These are phyloP conservation scores for Kuraishia cidri DNA, from an alignment of 805 yeast genomes.

Conservation along the genomic window DNA sequence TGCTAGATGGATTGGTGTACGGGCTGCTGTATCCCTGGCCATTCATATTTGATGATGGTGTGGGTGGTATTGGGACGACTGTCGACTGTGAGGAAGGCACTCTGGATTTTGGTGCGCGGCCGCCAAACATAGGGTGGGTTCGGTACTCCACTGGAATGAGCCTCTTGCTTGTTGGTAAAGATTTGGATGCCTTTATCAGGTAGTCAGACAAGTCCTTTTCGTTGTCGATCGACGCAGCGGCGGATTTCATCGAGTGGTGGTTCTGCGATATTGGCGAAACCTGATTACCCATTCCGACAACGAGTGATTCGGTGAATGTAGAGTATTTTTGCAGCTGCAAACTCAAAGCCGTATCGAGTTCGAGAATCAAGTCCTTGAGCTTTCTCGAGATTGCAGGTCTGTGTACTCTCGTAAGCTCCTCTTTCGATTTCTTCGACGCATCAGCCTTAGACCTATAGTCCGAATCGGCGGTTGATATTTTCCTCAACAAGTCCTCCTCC, in stretches of 20 bases:
- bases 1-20: too few species aligned
- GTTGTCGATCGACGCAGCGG: conserved; percentile 73
- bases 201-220: conserved; percentile 75
- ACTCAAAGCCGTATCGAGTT: conserved; percentile 83
- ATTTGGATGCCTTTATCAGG: conserved; percentile 28
- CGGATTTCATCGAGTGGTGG: conserved; percentile 57
- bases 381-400: conserved; percentile 72
- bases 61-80: too few species aligned
- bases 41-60: too few species aligned
- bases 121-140: conserved; percentile 55
- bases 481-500: conserved; percentile 79
- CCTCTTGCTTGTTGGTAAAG: conserved; percentile 19
- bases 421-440: conserved; percentile 62
- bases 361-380: conserved; percentile 70
- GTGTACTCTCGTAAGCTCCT: conserved; percentile 59
- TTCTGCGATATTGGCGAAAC: conserved; percentile 63
- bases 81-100: too few species aligned
- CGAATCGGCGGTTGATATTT: conserved; percentile 76
- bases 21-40: too few species aligned
- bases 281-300: conserved; percentile 78
- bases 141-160: conserved; percentile 63
- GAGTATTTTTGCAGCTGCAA: conserved; percentile 86
- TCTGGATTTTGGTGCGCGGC: too few species aligned
- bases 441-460: conserved; percentile 79
- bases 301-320: conserved; percentile 74